phyloP scores from a whole-genome alignment of 768 basidiomycete species.

The Tulasnella sp. region DNA sequence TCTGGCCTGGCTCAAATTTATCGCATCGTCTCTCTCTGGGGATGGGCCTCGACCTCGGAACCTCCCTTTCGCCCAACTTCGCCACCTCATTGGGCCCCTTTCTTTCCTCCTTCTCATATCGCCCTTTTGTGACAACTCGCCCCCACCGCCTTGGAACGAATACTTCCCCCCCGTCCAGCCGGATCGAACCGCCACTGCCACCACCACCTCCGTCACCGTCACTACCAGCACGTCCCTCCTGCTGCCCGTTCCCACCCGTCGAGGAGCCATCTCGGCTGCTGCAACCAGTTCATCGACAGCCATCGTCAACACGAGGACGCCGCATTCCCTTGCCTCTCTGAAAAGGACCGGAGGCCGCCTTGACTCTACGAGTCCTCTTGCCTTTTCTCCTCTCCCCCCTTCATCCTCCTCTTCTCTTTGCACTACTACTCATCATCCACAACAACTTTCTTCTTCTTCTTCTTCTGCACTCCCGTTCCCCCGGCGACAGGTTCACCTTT shows the following conservation, averaged over 20 bases:
- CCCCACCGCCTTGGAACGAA: background rate
- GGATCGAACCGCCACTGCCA: conserved; percentile 9
- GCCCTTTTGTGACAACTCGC: background rate
- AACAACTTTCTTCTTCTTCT: background rate
- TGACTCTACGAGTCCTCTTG: background rate
- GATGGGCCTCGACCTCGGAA: no score
- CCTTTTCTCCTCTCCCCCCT: conserved; percentile 9
- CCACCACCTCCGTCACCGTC: background rate
- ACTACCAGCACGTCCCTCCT: background rate
- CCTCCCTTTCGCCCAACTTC: background rate
- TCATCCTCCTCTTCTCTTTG: background rate
- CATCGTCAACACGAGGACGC: background rate
- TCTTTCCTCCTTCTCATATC: background rate
- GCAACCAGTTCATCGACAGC: background rate
- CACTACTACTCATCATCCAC: background rate
- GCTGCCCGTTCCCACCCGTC: conserved; percentile 10
- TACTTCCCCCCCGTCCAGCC: background rate
- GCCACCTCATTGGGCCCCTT: background rate
- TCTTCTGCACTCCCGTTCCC: background rate
- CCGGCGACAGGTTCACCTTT: conserved; percentile 1
- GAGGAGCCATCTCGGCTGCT: conserved; percentile 6
- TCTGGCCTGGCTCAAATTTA: background rate
- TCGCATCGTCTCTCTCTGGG: background rate
- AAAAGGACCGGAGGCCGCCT: conserved; percentile 9
- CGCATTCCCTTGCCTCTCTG: conserved; percentile 11